Conservation (phyloP, 495 filamentous ascomycete genomes). For the Tuber indicum region DNA sequence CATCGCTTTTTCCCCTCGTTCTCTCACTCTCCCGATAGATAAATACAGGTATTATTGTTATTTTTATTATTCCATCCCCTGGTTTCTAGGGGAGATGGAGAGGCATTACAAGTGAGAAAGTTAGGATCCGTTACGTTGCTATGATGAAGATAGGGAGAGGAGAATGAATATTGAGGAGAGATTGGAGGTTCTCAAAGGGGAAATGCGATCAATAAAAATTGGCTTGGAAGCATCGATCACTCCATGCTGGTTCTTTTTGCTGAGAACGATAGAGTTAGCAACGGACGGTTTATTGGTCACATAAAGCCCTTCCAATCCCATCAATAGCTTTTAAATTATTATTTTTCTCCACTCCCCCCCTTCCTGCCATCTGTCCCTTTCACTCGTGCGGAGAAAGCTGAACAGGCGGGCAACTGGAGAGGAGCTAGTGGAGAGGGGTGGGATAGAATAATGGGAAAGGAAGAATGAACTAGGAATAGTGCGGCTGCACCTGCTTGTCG, state of each 20-base stretch:
- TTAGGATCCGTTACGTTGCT: neutral
- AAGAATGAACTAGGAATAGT: constrained; percentile 11
- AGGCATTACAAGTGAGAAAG: neutral
- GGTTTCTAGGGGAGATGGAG: neutral
- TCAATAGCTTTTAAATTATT: neutral
- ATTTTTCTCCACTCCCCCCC: neutral
- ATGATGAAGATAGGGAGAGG: neutral
- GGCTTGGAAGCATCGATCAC: constrained; percentile 1
- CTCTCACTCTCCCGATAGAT: neutral
- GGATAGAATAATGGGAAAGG: constrained; percentile 22
- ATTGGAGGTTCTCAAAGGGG: neutral
- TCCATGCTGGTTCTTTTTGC: neutral
- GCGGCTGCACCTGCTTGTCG: constrained; percentile 23
- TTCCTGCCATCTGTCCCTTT: constrained; percentile 28
- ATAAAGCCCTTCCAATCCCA: constrained; percentile 1
- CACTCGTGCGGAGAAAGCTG: constrained; percentile 34
- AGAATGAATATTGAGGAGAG: neutral
- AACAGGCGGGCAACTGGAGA: constrained; percentile 16
- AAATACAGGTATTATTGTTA: constrained; percentile 2
- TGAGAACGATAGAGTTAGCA: neutral
- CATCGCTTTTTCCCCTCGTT: constrained; percentile 27
- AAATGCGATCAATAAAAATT: neutral
- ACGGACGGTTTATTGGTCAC: neutral
- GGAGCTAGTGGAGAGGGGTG: constrained; percentile 13
- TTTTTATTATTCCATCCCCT: neutral